These are phyloP conservation scores for Saccharomycopsis sp. DNA, from an alignment of 805 yeast species.

Conservation along the genomic window DNA sequence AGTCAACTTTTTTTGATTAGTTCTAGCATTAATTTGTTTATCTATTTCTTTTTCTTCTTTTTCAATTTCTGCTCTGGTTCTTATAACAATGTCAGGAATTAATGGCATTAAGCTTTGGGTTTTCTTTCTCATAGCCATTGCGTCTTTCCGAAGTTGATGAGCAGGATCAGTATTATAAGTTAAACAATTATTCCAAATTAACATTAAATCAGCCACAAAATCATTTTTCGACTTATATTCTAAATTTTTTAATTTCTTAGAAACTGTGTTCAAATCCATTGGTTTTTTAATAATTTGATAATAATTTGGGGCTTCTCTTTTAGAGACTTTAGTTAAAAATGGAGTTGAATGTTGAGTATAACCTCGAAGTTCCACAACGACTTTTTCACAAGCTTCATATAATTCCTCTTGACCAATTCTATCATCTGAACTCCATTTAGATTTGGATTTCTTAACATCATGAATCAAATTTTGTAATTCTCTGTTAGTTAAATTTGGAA, in stretches of 20 bases:
- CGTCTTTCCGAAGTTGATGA: constrained; percentile 85
- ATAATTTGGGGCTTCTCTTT: constrained; percentile 96
- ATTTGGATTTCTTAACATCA: constrained; percentile 90
- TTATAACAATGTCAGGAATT: constrained; percentile 79
- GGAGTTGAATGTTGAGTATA: constrained; percentile 96
- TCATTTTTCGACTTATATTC: constrained; percentile 78
- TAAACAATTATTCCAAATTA: constrained; percentile 92
- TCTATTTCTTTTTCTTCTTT: constrained; percentile 42
- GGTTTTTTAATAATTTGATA: constrained; percentile 83
- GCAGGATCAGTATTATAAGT: constrained; percentile 91
- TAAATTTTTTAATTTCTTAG: constrained; percentile 75
- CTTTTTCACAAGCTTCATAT: constrained; percentile 96
- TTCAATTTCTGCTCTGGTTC: constrained; percentile 65
- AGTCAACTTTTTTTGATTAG: not conserved
- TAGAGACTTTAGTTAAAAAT: constrained; percentile 89
- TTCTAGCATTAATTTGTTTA: constrained; percentile 9
- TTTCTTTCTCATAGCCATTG: constrained; percentile 91
- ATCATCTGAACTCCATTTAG: constrained; percentile 97
- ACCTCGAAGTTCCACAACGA: constrained; percentile 77
- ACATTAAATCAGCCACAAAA: constrained; percentile 90
- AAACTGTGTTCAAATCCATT: constrained; percentile 92
- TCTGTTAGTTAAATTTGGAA: constrained; percentile 57
- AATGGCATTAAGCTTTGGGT: constrained; percentile 65
- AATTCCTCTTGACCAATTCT: constrained; percentile 95
- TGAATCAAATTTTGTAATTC: constrained; percentile 77